These are phyloP conservation scores for Cladosporium sp. DNA, from an alignment of 2,329 filamentous ascomycete genomes.

Conservation along the genomic window DNA sequence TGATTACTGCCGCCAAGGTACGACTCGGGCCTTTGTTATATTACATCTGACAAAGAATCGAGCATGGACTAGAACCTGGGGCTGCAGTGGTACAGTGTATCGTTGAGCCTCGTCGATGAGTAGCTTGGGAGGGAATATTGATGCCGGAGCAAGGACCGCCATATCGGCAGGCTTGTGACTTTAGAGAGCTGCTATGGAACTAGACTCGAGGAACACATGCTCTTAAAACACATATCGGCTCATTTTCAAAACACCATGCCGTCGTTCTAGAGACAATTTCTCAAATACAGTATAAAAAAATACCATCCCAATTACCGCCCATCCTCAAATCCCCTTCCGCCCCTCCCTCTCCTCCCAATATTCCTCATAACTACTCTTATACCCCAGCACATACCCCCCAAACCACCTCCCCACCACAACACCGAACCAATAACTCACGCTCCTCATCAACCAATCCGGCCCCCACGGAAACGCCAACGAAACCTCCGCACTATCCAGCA, in stretches of 20 bases:
- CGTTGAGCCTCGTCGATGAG: no score
- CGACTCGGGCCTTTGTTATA: neutral
- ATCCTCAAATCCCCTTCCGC: neutral
- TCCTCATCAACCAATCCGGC: slow-evolving; percentile 28
- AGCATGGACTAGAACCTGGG: neutral
- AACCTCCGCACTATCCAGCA: slow-evolving; percentile 32
- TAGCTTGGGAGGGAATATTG: neutral
- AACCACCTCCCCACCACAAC: slow-evolving; percentile 30
- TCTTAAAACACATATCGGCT: neutral
- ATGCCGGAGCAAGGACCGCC: neutral
- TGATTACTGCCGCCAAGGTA: neutral
- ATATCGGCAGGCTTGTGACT: neutral
- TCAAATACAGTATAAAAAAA: no score
- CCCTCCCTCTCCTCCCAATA: neutral
- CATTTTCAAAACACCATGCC: neutral
- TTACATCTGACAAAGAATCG: no score
- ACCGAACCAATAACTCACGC: slow-evolving; percentile 28
- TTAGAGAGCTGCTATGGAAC: neutral
- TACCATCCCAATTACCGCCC: no score
- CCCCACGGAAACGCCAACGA: slow-evolving; percentile 31
- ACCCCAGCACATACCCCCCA: neutral
- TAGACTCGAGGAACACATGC: neutral
- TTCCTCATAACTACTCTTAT: neutral
- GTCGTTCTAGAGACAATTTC: neutral
- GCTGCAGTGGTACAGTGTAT: no score